Percentiles rank a stretch among this genome's conserved stretches.
phyloP scores from a whole-genome alignment of 768 basidiomycete genomes.

The Russula ochroleuca region DNA sequence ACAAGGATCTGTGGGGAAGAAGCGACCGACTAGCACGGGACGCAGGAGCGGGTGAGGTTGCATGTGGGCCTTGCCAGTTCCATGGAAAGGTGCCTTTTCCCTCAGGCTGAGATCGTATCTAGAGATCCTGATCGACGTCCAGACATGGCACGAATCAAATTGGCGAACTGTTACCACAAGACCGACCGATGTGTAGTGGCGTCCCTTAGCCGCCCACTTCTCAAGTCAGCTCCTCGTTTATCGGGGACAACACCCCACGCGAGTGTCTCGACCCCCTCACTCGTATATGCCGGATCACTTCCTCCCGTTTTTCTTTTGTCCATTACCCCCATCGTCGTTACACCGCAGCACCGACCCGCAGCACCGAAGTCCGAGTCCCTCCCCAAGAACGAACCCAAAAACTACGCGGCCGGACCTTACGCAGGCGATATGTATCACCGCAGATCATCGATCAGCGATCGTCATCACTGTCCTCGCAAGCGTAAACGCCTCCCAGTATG shows the following conservation, averaged over 20 bases:
- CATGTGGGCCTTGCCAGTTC: slow-evolving; percentile 13
- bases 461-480: not conserved
- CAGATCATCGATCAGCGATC: slow-evolving; percentile 3
- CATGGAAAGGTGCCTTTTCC: slow-evolving; percentile 22
- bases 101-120: slow-evolving; percentile 19
- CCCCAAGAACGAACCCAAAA: too few species aligned
- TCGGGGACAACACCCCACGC: not conserved
- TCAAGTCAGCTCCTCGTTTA: slow-evolving; percentile 23
- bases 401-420: slow-evolving; percentile 14
- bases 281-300: not conserved
- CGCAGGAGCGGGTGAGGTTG: not conserved
- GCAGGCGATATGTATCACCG: not conserved
- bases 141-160: slow-evolving; percentile 6
- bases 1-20: slow-evolving; percentile 11
- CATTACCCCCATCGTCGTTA: not conserved
- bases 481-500: not conserved
- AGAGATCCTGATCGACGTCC: slow-evolving; percentile 19
- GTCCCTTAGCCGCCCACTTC: not conserved
- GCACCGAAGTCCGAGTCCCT: too few species aligned
- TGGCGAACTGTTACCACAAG: not conserved
- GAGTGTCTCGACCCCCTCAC: not conserved
- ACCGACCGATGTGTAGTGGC: slow-evolving; percentile 9
- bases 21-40: slow-evolving; percentile 25
- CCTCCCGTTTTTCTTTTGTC: not conserved
- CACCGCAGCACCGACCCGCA: slow-evolving; percentile 15